These are phyloP conservation scores for Pleurozium schreberi DNA, from an alignment of 225 moss, liverwort and hornwort genomes.

Conservation along the genomic window DNA sequence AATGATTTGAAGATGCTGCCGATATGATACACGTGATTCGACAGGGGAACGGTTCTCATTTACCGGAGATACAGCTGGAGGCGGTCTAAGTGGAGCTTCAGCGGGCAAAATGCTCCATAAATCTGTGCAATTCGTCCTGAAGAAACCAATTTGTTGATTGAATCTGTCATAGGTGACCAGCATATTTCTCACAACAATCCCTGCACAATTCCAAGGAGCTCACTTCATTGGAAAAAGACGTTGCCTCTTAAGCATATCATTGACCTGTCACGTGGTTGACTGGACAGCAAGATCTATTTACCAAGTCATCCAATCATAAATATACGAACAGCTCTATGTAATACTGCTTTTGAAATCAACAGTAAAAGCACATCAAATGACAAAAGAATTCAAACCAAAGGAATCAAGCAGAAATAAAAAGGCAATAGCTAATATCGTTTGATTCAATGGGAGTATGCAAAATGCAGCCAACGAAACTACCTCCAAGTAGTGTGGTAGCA, in stretches of 20 bases:
- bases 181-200: conserved; percentile 89
- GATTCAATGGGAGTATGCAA: not conserved
- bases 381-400: not conserved
- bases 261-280: not conserved
- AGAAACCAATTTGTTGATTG: conserved; percentile 77
- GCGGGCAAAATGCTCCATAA: conserved; percentile 63
- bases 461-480: conserved; percentile 21
- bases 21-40: conserved; percentile 15
- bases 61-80: conserved; percentile 9
- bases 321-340: not conserved
- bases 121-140: conserved; percentile 79
- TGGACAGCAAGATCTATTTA: not conserved
- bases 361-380: not conserved
- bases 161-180: conserved; percentile 85
- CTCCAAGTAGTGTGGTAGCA: conserved; percentile 93
- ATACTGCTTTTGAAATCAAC: not conserved
- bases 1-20: conserved; percentile 16
- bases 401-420: not conserved
- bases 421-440: not conserved
- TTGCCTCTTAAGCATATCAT: not conserved
- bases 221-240: not conserved
- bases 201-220: conserved; percentile 23
- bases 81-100: conserved; percentile 6
- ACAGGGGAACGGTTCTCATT: conserved; percentile 5
- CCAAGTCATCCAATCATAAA: not conserved